Evolutionary conservation across 2,329 filamentous ascomycete genomes (phyloP).

Genomic region (Pseudocercospora crystallina): DNA sequence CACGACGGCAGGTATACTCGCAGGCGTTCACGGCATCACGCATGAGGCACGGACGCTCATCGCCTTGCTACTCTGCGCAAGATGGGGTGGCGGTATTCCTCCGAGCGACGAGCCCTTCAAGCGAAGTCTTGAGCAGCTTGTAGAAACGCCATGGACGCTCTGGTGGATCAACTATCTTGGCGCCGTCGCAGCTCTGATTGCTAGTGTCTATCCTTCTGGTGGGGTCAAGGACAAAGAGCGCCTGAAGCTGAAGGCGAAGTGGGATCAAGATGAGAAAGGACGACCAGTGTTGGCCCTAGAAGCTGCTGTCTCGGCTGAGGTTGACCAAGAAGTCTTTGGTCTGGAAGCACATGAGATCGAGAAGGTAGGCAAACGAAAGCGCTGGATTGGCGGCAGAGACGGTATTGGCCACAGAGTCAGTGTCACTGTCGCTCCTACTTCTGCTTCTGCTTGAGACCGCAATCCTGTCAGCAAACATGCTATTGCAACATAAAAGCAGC

Average conservation of each 20-base stretch:
- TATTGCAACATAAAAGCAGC: background rate
- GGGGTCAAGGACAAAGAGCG: constrained; percentile 42
- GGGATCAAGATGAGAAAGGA: constrained; percentile 44
- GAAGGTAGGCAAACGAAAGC: constrained; percentile 62
- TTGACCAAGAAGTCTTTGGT: constrained; percentile 43
- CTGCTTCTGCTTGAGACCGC: background rate
- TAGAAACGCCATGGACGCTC: constrained; percentile 51
- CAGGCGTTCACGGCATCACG: constrained; percentile 68
- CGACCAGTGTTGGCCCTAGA: constrained; percentile 46
- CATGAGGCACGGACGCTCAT: constrained; percentile 71
- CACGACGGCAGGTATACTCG: constrained; percentile 67
- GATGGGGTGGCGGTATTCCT: constrained; percentile 69
- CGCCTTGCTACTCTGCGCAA: constrained; percentile 68
- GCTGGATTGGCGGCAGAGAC: constrained; percentile 49
- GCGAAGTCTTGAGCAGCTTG: constrained; percentile 52
- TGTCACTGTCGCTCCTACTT: constrained; percentile 26
- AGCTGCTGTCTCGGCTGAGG: constrained; percentile 40
- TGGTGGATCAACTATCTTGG: constrained; percentile 70
- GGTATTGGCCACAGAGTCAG: constrained; percentile 44
- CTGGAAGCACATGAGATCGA: constrained; percentile 47
- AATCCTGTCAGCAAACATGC: background rate
- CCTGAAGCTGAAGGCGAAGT: constrained; percentile 43
- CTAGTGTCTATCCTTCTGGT: constrained; percentile 62
- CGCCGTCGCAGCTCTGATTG: constrained; percentile 58
- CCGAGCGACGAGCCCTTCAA: constrained; percentile 59